Evolutionary conservation across 2,329 filamentous ascomycete species (phyloP), one percentile per base, ranked within the genome.

Genomic region (Eutypa lata): DNA sequence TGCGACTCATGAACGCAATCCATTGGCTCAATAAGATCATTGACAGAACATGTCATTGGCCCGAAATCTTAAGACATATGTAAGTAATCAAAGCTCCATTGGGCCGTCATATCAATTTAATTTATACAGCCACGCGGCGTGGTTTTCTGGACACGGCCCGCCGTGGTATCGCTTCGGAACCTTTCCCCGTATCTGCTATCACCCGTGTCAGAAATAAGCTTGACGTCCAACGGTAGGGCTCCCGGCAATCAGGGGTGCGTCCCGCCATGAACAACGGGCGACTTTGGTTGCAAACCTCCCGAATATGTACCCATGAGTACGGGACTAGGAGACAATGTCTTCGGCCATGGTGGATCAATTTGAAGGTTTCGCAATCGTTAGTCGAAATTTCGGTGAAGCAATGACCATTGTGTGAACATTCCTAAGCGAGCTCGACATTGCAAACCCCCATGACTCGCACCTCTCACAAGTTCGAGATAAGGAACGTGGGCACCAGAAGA

Each of bases 1-100:
- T 14, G 16, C 16, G 56, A 58, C 48, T 55, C 55, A 52, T 55
- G 38, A 13, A 11, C 19, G 38, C 18, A 42, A 18, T 31, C 26
- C 26, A 31, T 31, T 31, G 26, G 26, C 26, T 31, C 26, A 38
- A 16, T 6, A 38, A 38, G 35, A 18, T 6, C 7, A 16, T 38
- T 7, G 35, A 38, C 16, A 6, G 35, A 38, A 38, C 7, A 14
- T 7, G 35, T 16, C 35, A 38, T 38, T 38, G 35, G 35, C n/a
- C 13, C 35, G 13, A 6, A 18, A 38, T 16, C 35, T 38, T 16
- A 14, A 38, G 35, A 38, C 35, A 38, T 18, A 14, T 16, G 35
- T 16, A 38, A 38, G 35, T 38, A 14, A 38, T 16, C 13, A 38
- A 14, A 18, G n/a, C 35, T 14, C 6, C 35, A 38, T 38, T 38